A percentile compares a stretch with the other conserved stretches of the same genome.
Conservation (phyloP, 2,329 filamentous ascomycete genomes). For the Sphaerulina populicola region DNA sequence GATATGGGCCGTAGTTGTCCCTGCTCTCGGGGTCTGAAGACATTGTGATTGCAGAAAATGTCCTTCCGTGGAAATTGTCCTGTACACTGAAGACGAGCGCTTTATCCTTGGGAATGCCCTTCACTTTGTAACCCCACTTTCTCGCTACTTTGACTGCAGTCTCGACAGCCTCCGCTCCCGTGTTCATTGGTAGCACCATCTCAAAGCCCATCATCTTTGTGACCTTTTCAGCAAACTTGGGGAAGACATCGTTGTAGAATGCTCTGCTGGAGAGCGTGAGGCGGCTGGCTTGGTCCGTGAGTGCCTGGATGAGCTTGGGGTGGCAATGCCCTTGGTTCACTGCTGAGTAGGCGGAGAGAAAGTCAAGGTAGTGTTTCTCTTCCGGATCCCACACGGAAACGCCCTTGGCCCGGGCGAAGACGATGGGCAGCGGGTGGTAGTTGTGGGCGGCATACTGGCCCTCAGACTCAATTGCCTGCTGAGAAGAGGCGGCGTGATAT, state of each 20-base stretch:
- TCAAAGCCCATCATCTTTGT: slow-evolving; percentile 86
- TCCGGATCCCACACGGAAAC: slow-evolving; percentile 95
- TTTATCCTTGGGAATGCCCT: slow-evolving; percentile 75
- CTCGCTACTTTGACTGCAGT: slow-evolving; percentile 91
- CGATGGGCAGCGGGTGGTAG: slow-evolving; percentile 93
- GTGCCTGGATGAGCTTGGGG: slow-evolving; percentile 83
- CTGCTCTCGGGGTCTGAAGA: slow-evolving; percentile 92
- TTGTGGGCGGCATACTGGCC: slow-evolving; percentile 88
- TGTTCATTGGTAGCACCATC: slow-evolving; percentile 98
- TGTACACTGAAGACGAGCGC: slow-evolving; percentile 75
- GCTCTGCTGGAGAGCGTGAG: slow-evolving; percentile 88
- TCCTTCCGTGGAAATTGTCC: slow-evolving; percentile 95
- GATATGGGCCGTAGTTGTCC: slow-evolving; percentile 93
- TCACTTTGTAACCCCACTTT: slow-evolving; percentile 97
- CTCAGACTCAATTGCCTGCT: slow-evolving; percentile 71
- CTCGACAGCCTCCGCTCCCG: slow-evolving; percentile 90
- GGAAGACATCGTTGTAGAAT: slow-evolving; percentile 98
- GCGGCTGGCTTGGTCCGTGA: slow-evolving; percentile 80
- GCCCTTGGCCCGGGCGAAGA: slow-evolving; percentile 78
- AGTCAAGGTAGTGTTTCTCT: slow-evolving; percentile 83
- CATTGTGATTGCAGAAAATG: slow-evolving; percentile 93
- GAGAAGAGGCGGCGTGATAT: slow-evolving; percentile 70
- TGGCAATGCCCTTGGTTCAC: slow-evolving; percentile 98
- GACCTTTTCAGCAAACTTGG: slow-evolving; percentile 87
- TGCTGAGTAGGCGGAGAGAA: slow-evolving; percentile 93